phyloP scores from a whole-genome alignment of 2,329 filamentous ascomycete genomes.

The Trichoderma gracile region DNA sequence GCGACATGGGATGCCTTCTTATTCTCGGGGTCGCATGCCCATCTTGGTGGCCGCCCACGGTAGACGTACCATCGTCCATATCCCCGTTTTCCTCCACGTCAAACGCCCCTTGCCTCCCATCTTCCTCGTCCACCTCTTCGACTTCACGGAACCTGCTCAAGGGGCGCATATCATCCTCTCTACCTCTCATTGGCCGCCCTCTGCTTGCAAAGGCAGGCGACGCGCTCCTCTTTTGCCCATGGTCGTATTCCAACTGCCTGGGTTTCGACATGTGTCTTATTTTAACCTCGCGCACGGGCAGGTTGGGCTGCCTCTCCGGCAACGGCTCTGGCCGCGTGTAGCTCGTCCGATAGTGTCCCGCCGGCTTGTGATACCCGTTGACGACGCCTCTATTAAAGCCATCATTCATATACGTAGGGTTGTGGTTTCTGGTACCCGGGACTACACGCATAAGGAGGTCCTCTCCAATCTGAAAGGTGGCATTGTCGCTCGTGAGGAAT shows the following conservation, averaged over 20 bases:
- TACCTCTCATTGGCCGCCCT: slow-evolving; percentile 30
- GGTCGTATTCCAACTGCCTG: slow-evolving; percentile 8
- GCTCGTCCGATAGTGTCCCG: slow-evolving; percentile 21
- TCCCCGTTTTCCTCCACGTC: slow-evolving; percentile 11
- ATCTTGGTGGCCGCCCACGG: slow-evolving; percentile 31
- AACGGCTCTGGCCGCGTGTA: slow-evolving; percentile 33
- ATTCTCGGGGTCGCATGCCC: slow-evolving; percentile 31
- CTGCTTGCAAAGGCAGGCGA: slow-evolving; percentile 33
- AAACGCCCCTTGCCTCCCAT: neutral
- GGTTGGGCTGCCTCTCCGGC: slow-evolving; percentile 35
- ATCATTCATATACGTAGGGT: slow-evolving; percentile 35
- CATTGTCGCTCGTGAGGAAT: slow-evolving; percentile 20
- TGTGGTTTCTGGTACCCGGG: slow-evolving; percentile 31
- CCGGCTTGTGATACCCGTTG: slow-evolving; percentile 27
- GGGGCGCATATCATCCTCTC: slow-evolving; percentile 28
- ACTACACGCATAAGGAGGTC: slow-evolving; percentile 43
- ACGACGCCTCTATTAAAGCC: slow-evolving; percentile 36
- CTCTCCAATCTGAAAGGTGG: slow-evolving; percentile 41
- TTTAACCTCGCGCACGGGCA: slow-evolving; percentile 44
- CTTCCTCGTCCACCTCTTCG: slow-evolving; percentile 25
- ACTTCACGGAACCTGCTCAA: slow-evolving; percentile 28
- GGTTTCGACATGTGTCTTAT: slow-evolving; percentile 30
- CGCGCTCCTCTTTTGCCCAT: slow-evolving; percentile 27
- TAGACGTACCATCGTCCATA: slow-evolving; percentile 31
- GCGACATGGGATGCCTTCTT: slow-evolving; percentile 30